A percentile compares a stretch with the other conserved stretches of the same genome.
Evolutionary conservation across 352 stramenopile species (phyloP).

Genomic region (Phytophthora chlamydospora): DNA sequence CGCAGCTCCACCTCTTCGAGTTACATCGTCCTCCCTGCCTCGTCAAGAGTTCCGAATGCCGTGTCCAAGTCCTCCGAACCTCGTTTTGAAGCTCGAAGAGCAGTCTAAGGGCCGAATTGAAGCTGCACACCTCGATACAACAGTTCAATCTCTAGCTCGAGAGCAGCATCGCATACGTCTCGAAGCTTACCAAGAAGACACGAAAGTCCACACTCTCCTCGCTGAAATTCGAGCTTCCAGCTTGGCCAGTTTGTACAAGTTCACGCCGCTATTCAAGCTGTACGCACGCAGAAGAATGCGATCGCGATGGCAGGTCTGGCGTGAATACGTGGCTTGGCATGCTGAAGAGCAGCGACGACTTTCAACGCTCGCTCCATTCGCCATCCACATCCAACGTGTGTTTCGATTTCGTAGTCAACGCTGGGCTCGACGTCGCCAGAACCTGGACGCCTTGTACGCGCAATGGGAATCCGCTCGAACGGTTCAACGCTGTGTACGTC

Average conservation of each 20-base stretch:
- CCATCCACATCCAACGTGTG: constrained; percentile 62
- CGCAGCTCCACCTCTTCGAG: constrained; percentile 10
- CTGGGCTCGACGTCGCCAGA: constrained; percentile 38
- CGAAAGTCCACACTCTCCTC: constrained; percentile 47
- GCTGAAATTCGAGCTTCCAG: constrained; percentile 43
- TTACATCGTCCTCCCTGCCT: background rate
- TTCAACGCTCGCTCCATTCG: constrained; percentile 45
- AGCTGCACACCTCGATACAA: constrained; percentile 18
- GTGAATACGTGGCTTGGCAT: constrained; percentile 52
- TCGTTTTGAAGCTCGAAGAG: constrained; percentile 20
- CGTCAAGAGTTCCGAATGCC: constrained; percentile 25
- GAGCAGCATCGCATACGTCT: constrained; percentile 35
- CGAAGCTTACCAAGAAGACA: constrained; percentile 33
- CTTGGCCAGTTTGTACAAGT: constrained; percentile 54
- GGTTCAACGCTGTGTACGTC: constrained; percentile 43
- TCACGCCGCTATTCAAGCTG: constrained; percentile 65
- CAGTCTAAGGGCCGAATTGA: constrained; percentile 30
- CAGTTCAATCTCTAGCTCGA: constrained; percentile 30
- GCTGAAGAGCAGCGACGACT: constrained; percentile 45
- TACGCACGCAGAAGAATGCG: constrained; percentile 50
- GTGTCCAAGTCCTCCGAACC: constrained; percentile 20
- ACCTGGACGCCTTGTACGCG: constrained; percentile 36
- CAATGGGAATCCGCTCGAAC: constrained; percentile 45
- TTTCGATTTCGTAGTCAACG: constrained; percentile 54
- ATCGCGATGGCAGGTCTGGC: constrained; percentile 47